Conservation (phyloP, 148 eudicot species). For the Camellia sinensis region DNA sequence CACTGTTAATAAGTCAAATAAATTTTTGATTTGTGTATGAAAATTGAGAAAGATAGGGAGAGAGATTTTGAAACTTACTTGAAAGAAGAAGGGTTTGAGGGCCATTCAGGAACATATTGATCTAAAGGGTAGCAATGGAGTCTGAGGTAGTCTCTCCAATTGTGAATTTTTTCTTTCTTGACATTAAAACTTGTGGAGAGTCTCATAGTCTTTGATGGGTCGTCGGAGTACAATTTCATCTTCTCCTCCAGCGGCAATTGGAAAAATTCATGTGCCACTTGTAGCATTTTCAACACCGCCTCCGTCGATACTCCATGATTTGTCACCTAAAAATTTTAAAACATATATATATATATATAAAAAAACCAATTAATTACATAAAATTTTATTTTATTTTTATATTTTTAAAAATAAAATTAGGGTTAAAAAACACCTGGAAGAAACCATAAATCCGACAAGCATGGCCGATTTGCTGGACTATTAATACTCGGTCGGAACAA, state of each 20-base stretch:
- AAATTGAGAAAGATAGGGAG: neutral
- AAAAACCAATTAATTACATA: too few relatives aligned
- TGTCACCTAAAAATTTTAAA: conserved; percentile 40
- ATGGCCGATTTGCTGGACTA: conserved; percentile 38
- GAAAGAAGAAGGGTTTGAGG: conserved; percentile 72
- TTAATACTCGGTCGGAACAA: conserved; percentile 20
- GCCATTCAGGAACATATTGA: conserved; percentile 64
- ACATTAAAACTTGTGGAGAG: conserved; percentile 83
- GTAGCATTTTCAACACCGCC: conserved; percentile 41
- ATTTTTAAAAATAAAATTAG: neutral
- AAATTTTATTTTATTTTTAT: too few relatives aligned
- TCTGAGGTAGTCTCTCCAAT: conserved; percentile 91
- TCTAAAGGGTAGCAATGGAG: conserved; percentile 90
- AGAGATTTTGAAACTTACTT: conserved; percentile 42
- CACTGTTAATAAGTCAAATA: too few relatives aligned
- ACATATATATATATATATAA: too few relatives aligned
- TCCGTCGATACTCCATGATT: conserved; percentile 70
- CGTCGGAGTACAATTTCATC: conserved; percentile 82
- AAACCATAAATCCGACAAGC: conserved; percentile 61
- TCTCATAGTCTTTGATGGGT: conserved; percentile 69
- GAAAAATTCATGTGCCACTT: conserved; percentile 62
- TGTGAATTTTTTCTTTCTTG: conserved; percentile 70
- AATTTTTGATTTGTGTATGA: too few relatives aligned
- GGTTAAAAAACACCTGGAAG: conserved; percentile 52
- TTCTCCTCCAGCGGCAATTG: conserved; percentile 72